These are phyloP conservation scores for Sporothrix phasma DNA, from an alignment of 2,329 filamentous ascomycete species.

Conservation along the genomic window DNA sequence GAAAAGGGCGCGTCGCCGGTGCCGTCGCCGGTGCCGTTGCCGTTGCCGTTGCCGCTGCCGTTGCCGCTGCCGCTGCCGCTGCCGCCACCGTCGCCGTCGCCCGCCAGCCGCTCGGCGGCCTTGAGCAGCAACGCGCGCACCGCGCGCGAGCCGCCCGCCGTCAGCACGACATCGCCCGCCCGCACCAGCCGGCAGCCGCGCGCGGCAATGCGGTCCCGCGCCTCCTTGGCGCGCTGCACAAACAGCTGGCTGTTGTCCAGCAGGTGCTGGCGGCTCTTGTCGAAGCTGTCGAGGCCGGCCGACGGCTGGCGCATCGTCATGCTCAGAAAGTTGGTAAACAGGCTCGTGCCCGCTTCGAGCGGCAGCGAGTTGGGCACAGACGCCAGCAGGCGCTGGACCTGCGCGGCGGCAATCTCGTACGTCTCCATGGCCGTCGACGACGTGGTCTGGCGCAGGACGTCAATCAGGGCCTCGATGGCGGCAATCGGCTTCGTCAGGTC, in stretches of 20 bases:
- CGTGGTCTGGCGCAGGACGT: constrained; percentile 67
- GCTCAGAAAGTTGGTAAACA: constrained; percentile 91
- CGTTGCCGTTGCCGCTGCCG: too few species aligned
- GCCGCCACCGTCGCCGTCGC: constrained; percentile 18
- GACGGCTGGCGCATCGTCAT: constrained; percentile 52
- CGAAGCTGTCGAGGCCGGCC: constrained; percentile 52
- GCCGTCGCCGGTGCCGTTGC: neutral
- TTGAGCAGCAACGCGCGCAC: constrained; percentile 67
- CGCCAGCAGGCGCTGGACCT: constrained; percentile 67
- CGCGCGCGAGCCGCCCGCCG: constrained; percentile 78
- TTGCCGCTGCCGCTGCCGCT: too few species aligned
- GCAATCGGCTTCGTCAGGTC: constrained; percentile 94
- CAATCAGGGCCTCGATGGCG: constrained; percentile 52
- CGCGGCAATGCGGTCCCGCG: constrained; percentile 70
- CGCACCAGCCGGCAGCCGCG: constrained; percentile 69
- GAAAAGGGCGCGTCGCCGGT: constrained; percentile 46
- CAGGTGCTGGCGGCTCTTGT: constrained; percentile 71
- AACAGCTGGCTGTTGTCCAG: constrained; percentile 80
- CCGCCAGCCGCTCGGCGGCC: constrained; percentile 53
- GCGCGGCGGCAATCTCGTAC: constrained; percentile 68
- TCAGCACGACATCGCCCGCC: constrained; percentile 74
- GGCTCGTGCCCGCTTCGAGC: constrained; percentile 83
- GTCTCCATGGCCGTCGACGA: constrained; percentile 90
- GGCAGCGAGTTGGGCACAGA: constrained; percentile 82
- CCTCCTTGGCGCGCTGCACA: constrained; percentile 75